Conservation (phyloP, 495 filamentous ascomycete genomes). For the Neurospora sublineolata region DNA sequence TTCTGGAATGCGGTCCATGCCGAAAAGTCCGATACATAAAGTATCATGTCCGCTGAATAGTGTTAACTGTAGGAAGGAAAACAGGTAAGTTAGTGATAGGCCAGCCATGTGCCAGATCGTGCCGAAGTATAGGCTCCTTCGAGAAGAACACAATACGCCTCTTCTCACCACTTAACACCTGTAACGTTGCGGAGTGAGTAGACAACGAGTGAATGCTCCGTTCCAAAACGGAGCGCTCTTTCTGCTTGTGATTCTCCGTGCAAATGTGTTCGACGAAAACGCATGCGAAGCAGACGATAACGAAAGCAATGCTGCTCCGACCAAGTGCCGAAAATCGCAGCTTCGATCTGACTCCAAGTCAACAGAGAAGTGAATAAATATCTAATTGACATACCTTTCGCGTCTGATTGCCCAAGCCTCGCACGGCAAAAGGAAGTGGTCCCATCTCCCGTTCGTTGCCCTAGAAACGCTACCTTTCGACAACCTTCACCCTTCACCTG, state of each 20-base stretch:
- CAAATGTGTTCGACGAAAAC: not conserved
- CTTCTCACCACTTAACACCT: not conserved
- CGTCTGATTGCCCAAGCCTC: not conserved
- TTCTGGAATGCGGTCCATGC: not conserved
- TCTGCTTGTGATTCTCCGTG: not conserved
- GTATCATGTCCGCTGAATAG: not conserved
- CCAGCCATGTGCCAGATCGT: not conserved
- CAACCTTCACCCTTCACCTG: not conserved
- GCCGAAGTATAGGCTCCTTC: not conserved
- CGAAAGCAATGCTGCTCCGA: not conserved
- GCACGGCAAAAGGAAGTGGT: not conserved
- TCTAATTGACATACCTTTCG: not conserved
- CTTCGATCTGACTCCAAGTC: not conserved
- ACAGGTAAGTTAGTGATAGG: accelerated
- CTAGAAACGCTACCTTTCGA: not conserved
- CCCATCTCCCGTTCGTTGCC: not conserved
- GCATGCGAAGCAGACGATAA: not conserved
- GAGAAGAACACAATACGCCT: not conserved
- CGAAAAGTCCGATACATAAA: not conserved
- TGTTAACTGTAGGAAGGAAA: not conserved
- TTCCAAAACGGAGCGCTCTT: not conserved
- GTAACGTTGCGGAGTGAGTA: not conserved
- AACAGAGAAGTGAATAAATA: not conserved
- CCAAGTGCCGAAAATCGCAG: not conserved
- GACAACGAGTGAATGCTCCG: not conserved